phyloP scores from a whole-genome alignment of 139 green algal species.

The Chlamydomonas schloesseri region DNA sequence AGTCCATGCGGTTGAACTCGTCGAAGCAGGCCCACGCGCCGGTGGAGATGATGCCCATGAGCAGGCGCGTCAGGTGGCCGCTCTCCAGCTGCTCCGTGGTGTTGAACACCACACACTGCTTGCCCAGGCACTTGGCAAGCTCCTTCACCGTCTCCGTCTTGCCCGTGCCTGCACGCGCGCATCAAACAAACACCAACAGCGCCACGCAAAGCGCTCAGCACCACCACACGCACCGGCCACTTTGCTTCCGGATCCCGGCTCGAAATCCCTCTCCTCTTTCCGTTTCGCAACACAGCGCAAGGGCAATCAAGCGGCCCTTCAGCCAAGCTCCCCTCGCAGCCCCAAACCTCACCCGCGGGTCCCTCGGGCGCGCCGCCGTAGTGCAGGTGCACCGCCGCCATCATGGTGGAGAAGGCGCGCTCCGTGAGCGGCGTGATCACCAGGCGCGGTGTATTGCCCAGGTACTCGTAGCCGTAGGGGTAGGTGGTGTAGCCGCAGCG shows the following conservation, averaged over 20 bases:
- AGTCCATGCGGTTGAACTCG: slow-evolving; percentile 92
- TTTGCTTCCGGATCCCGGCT: too few relatives aligned
- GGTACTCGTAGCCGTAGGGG: slow-evolving; percentile 81
- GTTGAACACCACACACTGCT: slow-evolving; percentile 89
- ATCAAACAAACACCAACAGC: too few relatives aligned
- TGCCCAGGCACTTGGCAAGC: slow-evolving; percentile 78
- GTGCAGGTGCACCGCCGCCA: slow-evolving; percentile 70
- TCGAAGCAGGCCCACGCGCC: slow-evolving; percentile 91
- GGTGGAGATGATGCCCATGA: slow-evolving; percentile 53
- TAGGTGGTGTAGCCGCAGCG: slow-evolving; percentile 41
- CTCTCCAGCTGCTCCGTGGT: slow-evolving; percentile 62
- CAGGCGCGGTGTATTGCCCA: slow-evolving; percentile 77
- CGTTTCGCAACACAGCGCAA: too few relatives aligned
- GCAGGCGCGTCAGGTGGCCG: slow-evolving; percentile 51
- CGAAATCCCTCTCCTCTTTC: too few relatives aligned
- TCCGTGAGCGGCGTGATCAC: slow-evolving; percentile 85
- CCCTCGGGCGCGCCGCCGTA: slow-evolving; percentile 65
- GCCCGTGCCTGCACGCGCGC: slow-evolving; percentile 70
- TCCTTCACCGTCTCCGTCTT: slow-evolving; percentile 91
- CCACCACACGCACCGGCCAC: too few relatives aligned
- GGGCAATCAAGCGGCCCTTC: too few relatives aligned
- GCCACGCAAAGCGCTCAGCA: too few relatives aligned
- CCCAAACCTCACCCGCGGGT: slow-evolving; percentile 43
- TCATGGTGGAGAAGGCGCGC: slow-evolving; percentile 59
- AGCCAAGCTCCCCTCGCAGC: too few relatives aligned